Evolutionary conservation across 176 grass and related monocot species (phyloP).

Genomic region (Saccharum spontaneum): DNA sequence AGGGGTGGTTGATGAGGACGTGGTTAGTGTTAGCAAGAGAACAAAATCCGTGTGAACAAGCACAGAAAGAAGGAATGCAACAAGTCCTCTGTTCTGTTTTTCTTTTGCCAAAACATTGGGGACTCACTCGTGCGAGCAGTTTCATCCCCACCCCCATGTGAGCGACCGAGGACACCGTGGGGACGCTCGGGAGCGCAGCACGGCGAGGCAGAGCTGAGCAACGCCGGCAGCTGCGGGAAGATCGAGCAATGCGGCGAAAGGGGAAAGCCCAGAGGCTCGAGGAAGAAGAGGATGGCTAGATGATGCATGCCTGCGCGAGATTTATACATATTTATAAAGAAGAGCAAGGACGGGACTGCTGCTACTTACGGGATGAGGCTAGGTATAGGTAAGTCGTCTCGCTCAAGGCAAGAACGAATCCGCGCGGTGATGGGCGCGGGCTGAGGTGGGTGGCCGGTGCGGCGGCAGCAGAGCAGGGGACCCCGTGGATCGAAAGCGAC

Average conservation of each 20-base stretch:
- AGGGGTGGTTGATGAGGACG: background rate
- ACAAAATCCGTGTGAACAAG: background rate
- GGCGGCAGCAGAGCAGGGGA: background rate
- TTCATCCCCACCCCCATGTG: constrained; percentile 7
- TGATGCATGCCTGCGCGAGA: background rate
- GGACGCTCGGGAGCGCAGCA: background rate
- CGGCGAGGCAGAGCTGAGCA: background rate
- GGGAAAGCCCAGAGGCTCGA: background rate
- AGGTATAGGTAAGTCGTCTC: background rate
- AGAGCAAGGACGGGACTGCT: background rate
- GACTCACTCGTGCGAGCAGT: constrained; percentile 29
- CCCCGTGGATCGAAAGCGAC: background rate
- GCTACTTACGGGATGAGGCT: constrained; percentile 37
- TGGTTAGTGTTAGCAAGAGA: background rate
- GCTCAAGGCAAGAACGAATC: constrained; percentile 15
- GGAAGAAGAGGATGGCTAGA: background rate
- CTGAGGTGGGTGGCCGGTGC: background rate
- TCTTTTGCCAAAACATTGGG: background rate
- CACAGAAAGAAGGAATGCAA: background rate
- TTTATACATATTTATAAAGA: background rate
- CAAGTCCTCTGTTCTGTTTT: background rate
- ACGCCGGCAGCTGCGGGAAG: background rate
- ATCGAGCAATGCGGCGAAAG: background rate
- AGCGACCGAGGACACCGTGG: background rate
- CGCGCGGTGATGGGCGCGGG: background rate